Base-by-base conservation (phyloP, 495 filamentous ascomycete species). In the Annulohypoxylon nitens region DNA sequence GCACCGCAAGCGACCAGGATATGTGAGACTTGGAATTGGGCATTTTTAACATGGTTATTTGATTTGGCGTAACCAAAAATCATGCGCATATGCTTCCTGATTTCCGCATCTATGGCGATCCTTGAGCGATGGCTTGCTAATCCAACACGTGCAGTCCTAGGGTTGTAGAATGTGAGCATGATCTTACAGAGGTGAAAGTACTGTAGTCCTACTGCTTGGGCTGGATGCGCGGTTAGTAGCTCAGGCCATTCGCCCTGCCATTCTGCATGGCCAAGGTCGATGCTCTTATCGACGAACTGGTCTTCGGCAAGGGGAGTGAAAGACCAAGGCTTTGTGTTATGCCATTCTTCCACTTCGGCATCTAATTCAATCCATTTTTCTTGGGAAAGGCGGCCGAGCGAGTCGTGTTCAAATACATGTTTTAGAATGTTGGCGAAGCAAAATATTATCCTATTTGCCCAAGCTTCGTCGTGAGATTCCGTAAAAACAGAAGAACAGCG, bases 61-160 rank as follows among this genome's bases (percentile, higher is more conserved):
- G 39, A 43, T 43, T 43, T 43, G 39, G 39, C 39, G 39, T 43
- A 43, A n/a, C 39, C 39, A 43, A 43, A 43, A 3, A 43, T 43
- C 39, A 43, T 43, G 39, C 39, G 39, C 39, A 43, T 43, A 43
- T 43, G 39, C 39, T 43, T 43, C 12, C 39, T 43, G 39, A 43
- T 43, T 43, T 43, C 39, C 12, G 11, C 39, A 4, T 43, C 39
- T 43, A n/a, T 43, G 12, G 14, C 39, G 39, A 43, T 43, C 14
- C 39, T 43, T 43, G 39, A 43, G 39, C 39, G 39, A 14, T 43
- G 39, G 12, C 39, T 43, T 43, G 39, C 14, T 4, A 43, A 14
- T 0, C 39, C 39, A 43, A 43, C 12, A 43, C 39, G 39, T 14
- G 39, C 12, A 43, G 39, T 14, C 12, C 39, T 10, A n/a, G 39